Evolutionary conservation across 1,139 yeast species (phyloP).

Genomic region (Dujonia santamariae): DNA sequence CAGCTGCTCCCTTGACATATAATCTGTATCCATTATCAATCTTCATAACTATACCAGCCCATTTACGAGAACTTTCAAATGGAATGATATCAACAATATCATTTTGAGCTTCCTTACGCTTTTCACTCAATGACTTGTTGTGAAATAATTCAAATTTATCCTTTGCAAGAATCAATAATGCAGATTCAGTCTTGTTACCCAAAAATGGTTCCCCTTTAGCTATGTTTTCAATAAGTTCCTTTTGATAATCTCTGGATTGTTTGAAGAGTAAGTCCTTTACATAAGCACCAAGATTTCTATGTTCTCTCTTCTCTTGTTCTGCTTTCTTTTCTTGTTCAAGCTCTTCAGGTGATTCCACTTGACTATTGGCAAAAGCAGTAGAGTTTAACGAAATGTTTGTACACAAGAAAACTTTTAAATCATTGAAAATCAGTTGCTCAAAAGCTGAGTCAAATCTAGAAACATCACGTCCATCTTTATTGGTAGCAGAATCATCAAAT

Average conservation of each 20-base stretch:
- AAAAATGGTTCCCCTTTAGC: constrained; percentile 53
- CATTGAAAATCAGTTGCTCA: constrained; percentile 25
- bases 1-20: constrained; percentile 92
- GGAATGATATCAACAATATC: constrained; percentile 73
- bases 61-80: constrained; percentile 88
- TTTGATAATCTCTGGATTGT: constrained; percentile 4
- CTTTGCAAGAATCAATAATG: constrained; percentile 69
- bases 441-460: constrained; percentile 27
- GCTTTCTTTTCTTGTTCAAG: constrained; percentile 27
- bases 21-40: constrained; percentile 50
- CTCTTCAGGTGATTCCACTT: constrained; percentile 35
- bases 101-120: constrained; percentile 33
- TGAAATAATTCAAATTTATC: constrained; percentile 50
- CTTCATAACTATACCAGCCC: constrained; percentile 78
- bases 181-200: constrained; percentile 95
- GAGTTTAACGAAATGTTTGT: constrained; percentile 76
- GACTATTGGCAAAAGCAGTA: constrained; percentile 76
- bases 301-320: constrained; percentile 5
- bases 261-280: constrained; percentile 16
- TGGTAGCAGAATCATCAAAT: constrained; percentile 42
- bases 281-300: constrained; percentile 20
- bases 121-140: constrained; percentile 32
- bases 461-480: constrained; percentile 1
- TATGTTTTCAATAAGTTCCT: constrained; percentile 5
- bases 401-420: constrained; percentile 37